Evolutionary conservation across 805 yeast genomes (phyloP), one percentile per base, ranked within the genome.

Genomic region (Candida lessepsii): DNA sequence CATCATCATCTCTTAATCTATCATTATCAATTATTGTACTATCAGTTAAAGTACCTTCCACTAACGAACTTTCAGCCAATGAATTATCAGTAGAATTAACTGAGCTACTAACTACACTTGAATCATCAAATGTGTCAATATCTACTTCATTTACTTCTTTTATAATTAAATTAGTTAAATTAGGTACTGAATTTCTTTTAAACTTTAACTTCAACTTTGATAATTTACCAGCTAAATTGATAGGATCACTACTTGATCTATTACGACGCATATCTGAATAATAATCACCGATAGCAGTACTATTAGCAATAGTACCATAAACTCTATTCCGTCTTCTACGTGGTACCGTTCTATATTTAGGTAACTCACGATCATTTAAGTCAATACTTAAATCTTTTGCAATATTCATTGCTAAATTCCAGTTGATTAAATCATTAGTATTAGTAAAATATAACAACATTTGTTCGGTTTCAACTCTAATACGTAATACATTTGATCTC

Each of bases 371-470:
- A 33, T 76, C 73, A 24, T 74, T 80, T 16, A 91, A 56, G 47
- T 93, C 96, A 37, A 89, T 67, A 2, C 96, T 71, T 23, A 90
- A 77, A 50, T 86, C 93, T 37, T 83, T 82, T 1, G 93, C 97
- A 9, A 81, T 75, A 40, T 78, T 77, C 13, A 93, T 44, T 32
- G 80, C 81, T 52, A 77, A 72, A 43, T 86, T 75, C 97, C 96
- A 91, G 29, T 76, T 77, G 37, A 91, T 77, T 71, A 88, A 73
- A 26, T 79, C 82, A 51, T 78, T 79, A 3, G 82, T 73, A 29
- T 73, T 68, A 2, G 75, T 58, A 52, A 86, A 86, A 41, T 78
- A 80, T 2, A 91, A 49, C 29, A 91, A 58, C 46, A 87, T 73
- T 59, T 91, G 98, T 58, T 86, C 89, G 28, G 83, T 76, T 61